Evolutionary conservation across 2,329 filamentous ascomycete genomes (phyloP).

Genomic region (Alternaria burnsii): DNA sequence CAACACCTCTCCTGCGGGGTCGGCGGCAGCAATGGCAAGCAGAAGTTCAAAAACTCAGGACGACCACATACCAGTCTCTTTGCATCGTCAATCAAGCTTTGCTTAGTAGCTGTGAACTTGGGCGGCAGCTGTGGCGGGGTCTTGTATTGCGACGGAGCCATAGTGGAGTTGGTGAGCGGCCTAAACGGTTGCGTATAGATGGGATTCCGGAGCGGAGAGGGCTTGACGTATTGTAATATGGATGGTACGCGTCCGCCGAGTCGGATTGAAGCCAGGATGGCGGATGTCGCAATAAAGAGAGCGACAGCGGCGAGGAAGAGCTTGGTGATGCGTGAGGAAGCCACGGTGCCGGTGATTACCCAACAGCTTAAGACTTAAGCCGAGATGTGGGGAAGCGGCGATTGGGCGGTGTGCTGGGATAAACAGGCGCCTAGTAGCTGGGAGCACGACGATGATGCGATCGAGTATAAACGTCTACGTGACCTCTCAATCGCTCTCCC

Average conservation of each 20-base stretch:
- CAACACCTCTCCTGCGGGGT: conserved; percentile 10
- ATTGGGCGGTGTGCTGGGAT: conserved; percentile 23
- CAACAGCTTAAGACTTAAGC: conserved; percentile 11
- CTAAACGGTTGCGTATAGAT: conserved; percentile 34
- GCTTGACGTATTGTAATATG: conserved; percentile 65
- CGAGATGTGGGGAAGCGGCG: conserved; percentile 20
- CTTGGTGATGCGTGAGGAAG: conserved; percentile 29
- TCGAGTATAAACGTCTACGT: conserved; percentile 17
- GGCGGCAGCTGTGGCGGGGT: conserved; percentile 81
- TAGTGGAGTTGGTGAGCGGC: conserved; percentile 63
- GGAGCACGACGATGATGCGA: conserved; percentile 11
- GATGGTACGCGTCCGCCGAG: conserved; percentile 66
- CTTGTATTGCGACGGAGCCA: conserved; percentile 73
- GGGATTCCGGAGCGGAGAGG: conserved; percentile 41
- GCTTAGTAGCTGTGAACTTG: conserved; percentile 77
- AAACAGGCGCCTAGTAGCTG: conserved; percentile 16
- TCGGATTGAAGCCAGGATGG: conserved; percentile 74
- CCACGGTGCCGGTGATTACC: conserved; percentile 8
- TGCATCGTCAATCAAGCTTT: conserved; percentile 72
- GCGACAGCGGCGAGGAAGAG: conserved; percentile 63
- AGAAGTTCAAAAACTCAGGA: background rate
- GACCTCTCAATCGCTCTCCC: conserved; percentile 15
- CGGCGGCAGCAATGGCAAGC: background rate
- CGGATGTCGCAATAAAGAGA: conserved; percentile 63
- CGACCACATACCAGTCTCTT: conserved; percentile 61